These are phyloP conservation scores for Madurella fahalii DNA, from an alignment of 2,329 filamentous ascomycete species.

Conservation along the genomic window DNA sequence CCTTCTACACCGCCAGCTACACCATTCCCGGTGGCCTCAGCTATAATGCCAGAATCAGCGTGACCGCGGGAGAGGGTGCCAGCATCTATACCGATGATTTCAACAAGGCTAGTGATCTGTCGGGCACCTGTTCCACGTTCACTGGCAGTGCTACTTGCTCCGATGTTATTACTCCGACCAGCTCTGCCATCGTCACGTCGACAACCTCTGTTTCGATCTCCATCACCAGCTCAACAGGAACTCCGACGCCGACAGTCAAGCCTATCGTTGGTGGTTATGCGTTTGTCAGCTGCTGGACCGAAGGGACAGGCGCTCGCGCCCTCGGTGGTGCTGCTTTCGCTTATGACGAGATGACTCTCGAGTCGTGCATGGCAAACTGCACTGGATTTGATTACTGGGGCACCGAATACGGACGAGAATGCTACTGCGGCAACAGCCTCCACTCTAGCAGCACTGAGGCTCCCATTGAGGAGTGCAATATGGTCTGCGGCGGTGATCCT, in stretches of 20 bases:
- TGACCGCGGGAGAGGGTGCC: slow-evolving; percentile 37
- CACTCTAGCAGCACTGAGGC: slow-evolving; percentile 31
- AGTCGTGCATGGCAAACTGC: slow-evolving; percentile 45
- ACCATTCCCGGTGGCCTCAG: slow-evolving; percentile 43
- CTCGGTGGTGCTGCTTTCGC: slow-evolving; percentile 38
- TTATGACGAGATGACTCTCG: slow-evolving; percentile 48
- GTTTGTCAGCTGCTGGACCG: slow-evolving; percentile 47
- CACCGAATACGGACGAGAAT: slow-evolving; percentile 50
- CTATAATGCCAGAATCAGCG: slow-evolving; percentile 43
- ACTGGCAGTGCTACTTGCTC: slow-evolving; percentile 32
- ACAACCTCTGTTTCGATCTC: slow-evolving; percentile 11
- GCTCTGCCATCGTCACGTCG: slow-evolving; percentile 18
- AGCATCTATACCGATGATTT: slow-evolving; percentile 43
- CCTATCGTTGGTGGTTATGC: slow-evolving; percentile 41
- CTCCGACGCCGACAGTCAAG: slow-evolving; percentile 36
- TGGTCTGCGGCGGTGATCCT: slow-evolving; percentile 35
- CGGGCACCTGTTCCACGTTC: slow-evolving; percentile 42
- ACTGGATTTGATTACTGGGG: slow-evolving; percentile 45
- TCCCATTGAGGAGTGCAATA: slow-evolving; percentile 34
- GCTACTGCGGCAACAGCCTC: slow-evolving; percentile 47
- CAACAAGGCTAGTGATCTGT: slow-evolving; percentile 43
- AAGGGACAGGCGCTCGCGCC: slow-evolving; percentile 42
- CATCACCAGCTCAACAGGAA: slow-evolving; percentile 18
- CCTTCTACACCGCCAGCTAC: slow-evolving; percentile 42
- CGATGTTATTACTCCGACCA: slow-evolving; percentile 18